phyloP scores from a whole-genome alignment of 192 early-diverging fungal species.

The Backusella tuberculispora region DNA sequence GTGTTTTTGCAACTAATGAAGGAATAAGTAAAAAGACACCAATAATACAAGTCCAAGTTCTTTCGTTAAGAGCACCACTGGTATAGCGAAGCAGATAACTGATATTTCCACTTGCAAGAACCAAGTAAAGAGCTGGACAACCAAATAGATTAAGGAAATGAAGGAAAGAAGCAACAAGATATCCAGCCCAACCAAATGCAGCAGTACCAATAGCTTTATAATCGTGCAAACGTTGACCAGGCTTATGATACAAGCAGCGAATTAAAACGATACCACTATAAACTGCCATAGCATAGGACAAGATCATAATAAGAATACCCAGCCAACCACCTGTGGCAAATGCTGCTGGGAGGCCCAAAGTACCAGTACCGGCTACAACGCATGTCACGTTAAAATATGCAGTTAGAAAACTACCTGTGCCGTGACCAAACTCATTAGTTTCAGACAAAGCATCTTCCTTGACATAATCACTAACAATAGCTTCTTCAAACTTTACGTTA shows the following conservation, averaged over 20 bases:
- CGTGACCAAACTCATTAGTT: conserved; percentile 30
- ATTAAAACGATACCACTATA: conserved; percentile 78
- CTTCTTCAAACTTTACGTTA: conserved; percentile 26
- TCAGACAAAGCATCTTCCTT: conserved; percentile 20
- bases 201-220: conserved; percentile 73
- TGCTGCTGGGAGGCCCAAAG: conserved; percentile 82
- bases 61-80: conserved; percentile 16
- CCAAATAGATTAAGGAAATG: conserved; percentile 71
- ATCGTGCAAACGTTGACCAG: conserved; percentile 46
- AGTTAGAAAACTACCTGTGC: conserved; percentile 27
- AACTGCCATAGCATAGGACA: conserved; percentile 68
- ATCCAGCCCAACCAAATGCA: conserved; percentile 74
- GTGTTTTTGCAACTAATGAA: conserved; percentile 73
- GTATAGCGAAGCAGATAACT: conserved; percentile 54
- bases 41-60: conserved; percentile 68
- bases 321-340: conserved; percentile 79
- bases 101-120: conserved; percentile 76
- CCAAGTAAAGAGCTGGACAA: conserved; percentile 70
- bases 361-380: conserved; percentile 79
- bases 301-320: conserved; percentile 66
- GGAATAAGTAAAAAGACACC: conserved; percentile 71
- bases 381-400: conserved; percentile 28
- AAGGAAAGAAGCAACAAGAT: conserved; percentile 60
- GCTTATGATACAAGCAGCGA: conserved; percentile 77
- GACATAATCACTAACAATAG: conserved; percentile 20